Evolutionary conservation across 83 land plant genomes (phyloP), one percentile per base, ranked within the genome.

Genomic region (Thuja plicata): DNA sequence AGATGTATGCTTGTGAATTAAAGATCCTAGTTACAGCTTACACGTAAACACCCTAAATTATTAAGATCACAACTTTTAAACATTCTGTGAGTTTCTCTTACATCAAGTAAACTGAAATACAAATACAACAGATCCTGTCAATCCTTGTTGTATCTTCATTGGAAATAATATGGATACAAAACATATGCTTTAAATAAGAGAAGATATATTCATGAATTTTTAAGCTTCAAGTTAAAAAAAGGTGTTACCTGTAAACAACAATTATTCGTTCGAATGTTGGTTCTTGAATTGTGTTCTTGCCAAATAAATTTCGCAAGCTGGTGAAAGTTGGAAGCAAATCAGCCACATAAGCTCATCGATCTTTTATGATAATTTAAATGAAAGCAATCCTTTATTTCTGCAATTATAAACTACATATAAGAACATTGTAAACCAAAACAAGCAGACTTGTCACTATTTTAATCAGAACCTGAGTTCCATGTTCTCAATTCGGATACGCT

Each of bases 211-310:
- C 55, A 52, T 30, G 52, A 83, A 4, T n/a, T 15, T 83, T 83
- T 43, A 10, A 6, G 35, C 30, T 45, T 83, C 11, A 8, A 83
- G 35, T 35, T 57, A 71, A 86, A 37, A 71, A 70, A 38, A 87
- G 3, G 30, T 41, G 70, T 54, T 92, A 95, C 99, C 99, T 96
- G 94, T 98, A 98, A 37, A 98, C 94, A 84, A 98, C 93, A 90
- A 98, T 97, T 38, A 98, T 95, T 85, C 99, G 91, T 85, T 98
- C 98, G 92, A 98, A 98, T 48, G 99, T 97, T 19, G 99, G 99
- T 89, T 98, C 99, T 88, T 98, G 99, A 57, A 96, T 92, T 24
- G 97, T 98, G 78, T 91, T 92, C 86, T 94, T 91, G 71, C 93
- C 78, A 81, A 94, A 84, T 82, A 98, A 90, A 89, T 94, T 97